These are phyloP conservation scores for Sphaerulina vaccinii DNA, from an alignment of 2,329 filamentous ascomycete species.

Conservation along the genomic window DNA sequence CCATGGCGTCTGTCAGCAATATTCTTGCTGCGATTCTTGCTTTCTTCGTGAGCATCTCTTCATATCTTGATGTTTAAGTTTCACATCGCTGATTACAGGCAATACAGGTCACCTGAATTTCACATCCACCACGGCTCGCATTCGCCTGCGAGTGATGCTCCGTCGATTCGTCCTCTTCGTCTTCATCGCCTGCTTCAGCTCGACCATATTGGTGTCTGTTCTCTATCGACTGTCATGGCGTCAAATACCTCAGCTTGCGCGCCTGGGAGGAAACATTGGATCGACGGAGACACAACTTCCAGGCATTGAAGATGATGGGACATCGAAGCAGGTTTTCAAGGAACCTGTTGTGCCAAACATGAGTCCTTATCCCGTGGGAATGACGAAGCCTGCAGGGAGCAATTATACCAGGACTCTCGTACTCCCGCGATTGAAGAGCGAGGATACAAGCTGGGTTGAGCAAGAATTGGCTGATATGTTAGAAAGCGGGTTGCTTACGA, in stretches of 20 bases:
- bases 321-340: constrained; percentile 23
- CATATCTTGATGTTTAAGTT: no score
- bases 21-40: no score
- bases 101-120: background rate
- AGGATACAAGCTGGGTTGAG: constrained; percentile 57
- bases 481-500: constrained; percentile 38
- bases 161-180: constrained; percentile 29
- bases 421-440: constrained; percentile 52
- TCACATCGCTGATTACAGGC: no score
- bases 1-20: no score
- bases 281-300: constrained; percentile 24
- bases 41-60: no score
- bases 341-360: constrained; percentile 29
- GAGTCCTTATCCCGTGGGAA: constrained; percentile 34
- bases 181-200: constrained; percentile 27
- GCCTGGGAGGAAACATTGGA: constrained; percentile 40
- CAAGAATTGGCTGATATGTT: constrained; percentile 48
- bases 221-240: constrained; percentile 42
- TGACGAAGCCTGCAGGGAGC: constrained; percentile 46
- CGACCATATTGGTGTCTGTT: constrained; percentile 37
- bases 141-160: constrained; percentile 31
- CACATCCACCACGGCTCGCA: constrained; percentile 25
- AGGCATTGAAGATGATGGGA: background rate
- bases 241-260: constrained; percentile 42
- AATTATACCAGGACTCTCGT: constrained; percentile 57